Base-by-base conservation (phyloP, 169 alveolate species). In the Toxoplasma gondii region DNA sequence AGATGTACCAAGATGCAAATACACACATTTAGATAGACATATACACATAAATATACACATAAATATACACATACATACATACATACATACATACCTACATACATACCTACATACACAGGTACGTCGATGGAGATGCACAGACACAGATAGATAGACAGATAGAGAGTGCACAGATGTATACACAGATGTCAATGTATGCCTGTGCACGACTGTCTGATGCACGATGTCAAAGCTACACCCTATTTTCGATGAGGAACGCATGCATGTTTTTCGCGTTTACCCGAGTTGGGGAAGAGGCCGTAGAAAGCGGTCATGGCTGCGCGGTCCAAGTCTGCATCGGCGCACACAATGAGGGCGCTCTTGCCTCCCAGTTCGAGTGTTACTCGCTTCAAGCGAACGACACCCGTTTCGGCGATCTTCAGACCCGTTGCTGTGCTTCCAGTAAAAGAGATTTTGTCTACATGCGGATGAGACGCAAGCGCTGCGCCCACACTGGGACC, bases 311-410 rank as follows among this genome's bases (percentile, higher is more conserved):
- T 97, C 84, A 95, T 95, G n/a, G 96, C 95, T 24, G 98, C 98
- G 39, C 94, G 87, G 43, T 97, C 97, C n/a, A 97, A 81, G 91
- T 98, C 97, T 38, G 98, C 98, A 93, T 97, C 99, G 54, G 95
- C 97, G 94, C 96, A 94, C 36, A 98, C 93, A 81, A 98, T 95
- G 49, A 96, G 96, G 4, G 98, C 98, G 92, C 97, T 95, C 94
- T 98, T 98, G 17, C 99, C 99, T 58, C 99, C 99, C 64, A 98
- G 97, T 96, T 98, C 99, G 70, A 98, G 96, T 69, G 98, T 96
- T 7, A 94, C 88, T 24, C 97, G 95, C 93, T 97, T 98, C 67
- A 98, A 81, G 58, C 94, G 94, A 45, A 96, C 78, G 41, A 97
- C 96, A 69, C 96, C 86, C 22, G 83, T 93, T 88, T 88, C 84